These are phyloP conservation scores for Solanum dulcamara DNA, from an alignment of 257 asterid species.

Conservation along the genomic window DNA sequence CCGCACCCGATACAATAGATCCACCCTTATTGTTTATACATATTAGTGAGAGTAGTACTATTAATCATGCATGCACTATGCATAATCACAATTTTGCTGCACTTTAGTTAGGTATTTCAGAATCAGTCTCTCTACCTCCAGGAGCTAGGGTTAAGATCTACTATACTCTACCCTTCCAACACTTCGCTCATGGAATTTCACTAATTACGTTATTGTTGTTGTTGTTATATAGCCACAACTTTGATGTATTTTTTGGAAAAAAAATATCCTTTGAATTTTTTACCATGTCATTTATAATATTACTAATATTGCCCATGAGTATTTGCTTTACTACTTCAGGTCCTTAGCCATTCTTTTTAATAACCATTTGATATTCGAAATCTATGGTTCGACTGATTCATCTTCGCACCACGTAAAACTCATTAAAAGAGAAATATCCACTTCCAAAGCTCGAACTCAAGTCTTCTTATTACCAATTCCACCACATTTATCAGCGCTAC, in stretches of 20 bases:
- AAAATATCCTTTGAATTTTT: not conserved
- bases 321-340: not conserved
- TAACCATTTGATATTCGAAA: not conserved
- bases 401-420: no score
- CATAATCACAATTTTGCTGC: not conserved
- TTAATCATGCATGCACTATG: not conserved
- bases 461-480: not conserved
- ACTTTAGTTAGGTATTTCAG: accelerated
- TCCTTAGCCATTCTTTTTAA: not conserved
- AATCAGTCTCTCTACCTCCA: not conserved
- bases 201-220: no score
- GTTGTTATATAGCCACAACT: not conserved
- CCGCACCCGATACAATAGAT: no score
- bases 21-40: not conserved
- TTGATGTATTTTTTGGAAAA: not conserved
- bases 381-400: not conserved
- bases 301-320: not conserved
- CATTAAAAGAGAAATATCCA: not conserved
- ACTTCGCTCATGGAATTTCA: not conserved
- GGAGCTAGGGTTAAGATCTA: not conserved
- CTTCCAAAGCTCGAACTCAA: not conserved
- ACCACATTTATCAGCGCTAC: not conserved
- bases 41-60: not conserved
- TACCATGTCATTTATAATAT: not conserved
- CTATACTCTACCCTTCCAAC: not conserved